Evolutionary conservation across 345 rosid species (phyloP).

Genomic region (Viola odorata): DNA sequence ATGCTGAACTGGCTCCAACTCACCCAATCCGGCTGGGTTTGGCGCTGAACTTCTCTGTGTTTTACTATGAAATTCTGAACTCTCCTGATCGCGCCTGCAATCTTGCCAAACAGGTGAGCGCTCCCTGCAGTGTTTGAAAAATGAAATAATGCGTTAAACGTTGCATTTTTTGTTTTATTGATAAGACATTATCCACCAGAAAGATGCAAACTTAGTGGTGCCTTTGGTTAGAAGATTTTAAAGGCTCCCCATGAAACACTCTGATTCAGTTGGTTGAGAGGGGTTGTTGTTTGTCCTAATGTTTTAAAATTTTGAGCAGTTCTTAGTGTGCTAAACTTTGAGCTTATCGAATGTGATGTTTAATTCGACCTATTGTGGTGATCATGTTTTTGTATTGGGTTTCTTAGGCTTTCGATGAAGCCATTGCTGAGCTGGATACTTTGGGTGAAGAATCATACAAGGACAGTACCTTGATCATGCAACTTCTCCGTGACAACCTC

Average conservation of each 20-base stretch:
- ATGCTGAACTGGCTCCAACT: constrained; percentile 75
- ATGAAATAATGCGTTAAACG: too few relatives aligned
- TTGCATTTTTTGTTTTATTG: too few relatives aligned
- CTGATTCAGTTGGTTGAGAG: too few relatives aligned
- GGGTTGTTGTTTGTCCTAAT: too few relatives aligned
- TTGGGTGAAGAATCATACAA: constrained; percentile 95
- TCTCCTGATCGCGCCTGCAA: constrained; percentile 94
- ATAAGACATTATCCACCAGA: too few relatives aligned
- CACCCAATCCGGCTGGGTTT: constrained; percentile 88
- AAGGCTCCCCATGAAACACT: too few relatives aligned
- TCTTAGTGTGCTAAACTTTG: too few relatives aligned
- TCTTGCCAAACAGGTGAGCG: constrained; percentile 76
- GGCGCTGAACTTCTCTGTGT: constrained; percentile 87
- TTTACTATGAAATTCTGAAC: constrained; percentile 84
- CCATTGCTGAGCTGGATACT: constrained; percentile 87
- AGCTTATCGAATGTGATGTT: background rate
- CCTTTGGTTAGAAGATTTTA: too few relatives aligned
- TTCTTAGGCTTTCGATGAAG: constrained; percentile 79
- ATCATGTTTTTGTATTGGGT: background rate
- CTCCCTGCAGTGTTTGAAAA: too few relatives aligned
- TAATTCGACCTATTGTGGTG: too few relatives aligned
- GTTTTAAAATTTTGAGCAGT: too few relatives aligned
- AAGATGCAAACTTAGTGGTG: too few relatives aligned
- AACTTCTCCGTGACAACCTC: constrained; percentile 94
- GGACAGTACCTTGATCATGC: constrained; percentile 96